Conservation (phyloP, 306 rosid genomes). For the Quercus cerris region DNA sequence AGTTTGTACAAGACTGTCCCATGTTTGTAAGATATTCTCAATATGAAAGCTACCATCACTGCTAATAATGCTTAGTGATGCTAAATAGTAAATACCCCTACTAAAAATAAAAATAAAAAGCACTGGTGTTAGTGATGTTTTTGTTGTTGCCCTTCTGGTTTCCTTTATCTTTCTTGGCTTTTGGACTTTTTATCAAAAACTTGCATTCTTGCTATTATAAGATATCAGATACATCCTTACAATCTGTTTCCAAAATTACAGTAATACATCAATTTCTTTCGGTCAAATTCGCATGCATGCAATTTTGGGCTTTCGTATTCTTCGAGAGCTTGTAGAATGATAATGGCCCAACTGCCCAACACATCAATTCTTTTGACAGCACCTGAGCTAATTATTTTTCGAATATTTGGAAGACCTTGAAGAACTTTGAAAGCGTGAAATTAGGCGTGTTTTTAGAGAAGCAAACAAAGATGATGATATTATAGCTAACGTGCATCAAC, state of each 20-base stretch:
- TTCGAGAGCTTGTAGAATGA: not conserved
- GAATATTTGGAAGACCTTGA: not conserved
- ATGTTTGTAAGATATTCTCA: not conserved
- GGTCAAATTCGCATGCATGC: not conserved
- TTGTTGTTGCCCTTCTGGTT: constrained; percentile 1
- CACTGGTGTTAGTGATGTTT: not conserved
- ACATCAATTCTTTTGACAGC: not conserved
- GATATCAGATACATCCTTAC: not conserved
- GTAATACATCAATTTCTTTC: not conserved
- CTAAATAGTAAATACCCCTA: not conserved
- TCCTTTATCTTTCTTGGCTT: not conserved
- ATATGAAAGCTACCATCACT: not conserved
- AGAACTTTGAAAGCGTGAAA: not conserved
- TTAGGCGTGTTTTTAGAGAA: not conserved
- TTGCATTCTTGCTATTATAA: not conserved
- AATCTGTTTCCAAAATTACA: not conserved
- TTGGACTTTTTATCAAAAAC: not conserved
- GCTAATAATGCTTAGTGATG: constrained; percentile 2
- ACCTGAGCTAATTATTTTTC: not conserved
- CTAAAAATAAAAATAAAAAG: no score
- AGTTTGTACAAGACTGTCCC: not conserved
- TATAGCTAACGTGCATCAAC: not conserved
- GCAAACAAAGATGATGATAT: not conserved
- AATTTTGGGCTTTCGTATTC: not conserved
- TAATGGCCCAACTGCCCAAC: not conserved